These are phyloP conservation scores for Puccinia coronata DNA, from an alignment of 1,284 basidiomycete genomes.

Conservation along the genomic window DNA sequence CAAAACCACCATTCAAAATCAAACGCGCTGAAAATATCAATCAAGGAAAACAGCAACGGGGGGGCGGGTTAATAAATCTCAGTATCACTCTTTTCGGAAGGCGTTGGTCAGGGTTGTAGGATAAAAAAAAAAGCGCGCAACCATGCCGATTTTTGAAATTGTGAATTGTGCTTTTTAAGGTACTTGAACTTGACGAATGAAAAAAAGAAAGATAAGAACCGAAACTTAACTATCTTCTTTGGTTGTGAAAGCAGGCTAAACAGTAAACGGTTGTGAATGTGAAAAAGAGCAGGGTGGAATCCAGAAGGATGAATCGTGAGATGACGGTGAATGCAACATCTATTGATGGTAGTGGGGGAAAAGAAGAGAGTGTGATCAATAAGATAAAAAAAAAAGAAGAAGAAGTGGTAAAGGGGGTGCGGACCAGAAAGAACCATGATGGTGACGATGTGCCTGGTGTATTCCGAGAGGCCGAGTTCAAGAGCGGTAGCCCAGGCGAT, in stretches of 20 bases:
- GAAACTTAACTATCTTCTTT: conserved; percentile 63
- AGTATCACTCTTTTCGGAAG: conserved; percentile 7
- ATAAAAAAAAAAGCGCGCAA: neutral
- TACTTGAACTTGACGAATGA: neutral
- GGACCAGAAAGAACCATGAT: conserved; percentile 87
- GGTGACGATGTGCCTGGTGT: conserved; percentile 85
- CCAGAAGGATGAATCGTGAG: conserved; percentile 93
- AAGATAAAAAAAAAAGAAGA: conserved; percentile 1
- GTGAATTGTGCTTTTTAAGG: too few relatives aligned
- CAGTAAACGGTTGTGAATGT: conserved; percentile 95
- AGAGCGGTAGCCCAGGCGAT: conserved; percentile 94
- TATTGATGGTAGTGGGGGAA: too few relatives aligned
- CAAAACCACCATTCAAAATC: conserved; percentile 95
- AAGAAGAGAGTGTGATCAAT: conserved; percentile 1
- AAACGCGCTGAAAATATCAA: conserved; percentile 76
- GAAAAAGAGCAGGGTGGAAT: conserved; percentile 97
- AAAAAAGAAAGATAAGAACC: conserved; percentile 2
- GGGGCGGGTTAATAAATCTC: too few relatives aligned
- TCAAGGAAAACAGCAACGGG: too few relatives aligned
- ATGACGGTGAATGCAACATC: conserved; percentile 96
- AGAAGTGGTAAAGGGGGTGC: conserved; percentile 57
- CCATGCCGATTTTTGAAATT: neutral
- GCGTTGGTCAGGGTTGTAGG: neutral
- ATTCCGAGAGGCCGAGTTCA: conserved; percentile 88
- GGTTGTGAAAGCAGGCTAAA: conserved; percentile 93